Base-by-base conservation (phyloP, 2,329 filamentous ascomycete species). In the Pyrenochaeta sp. region DNA sequence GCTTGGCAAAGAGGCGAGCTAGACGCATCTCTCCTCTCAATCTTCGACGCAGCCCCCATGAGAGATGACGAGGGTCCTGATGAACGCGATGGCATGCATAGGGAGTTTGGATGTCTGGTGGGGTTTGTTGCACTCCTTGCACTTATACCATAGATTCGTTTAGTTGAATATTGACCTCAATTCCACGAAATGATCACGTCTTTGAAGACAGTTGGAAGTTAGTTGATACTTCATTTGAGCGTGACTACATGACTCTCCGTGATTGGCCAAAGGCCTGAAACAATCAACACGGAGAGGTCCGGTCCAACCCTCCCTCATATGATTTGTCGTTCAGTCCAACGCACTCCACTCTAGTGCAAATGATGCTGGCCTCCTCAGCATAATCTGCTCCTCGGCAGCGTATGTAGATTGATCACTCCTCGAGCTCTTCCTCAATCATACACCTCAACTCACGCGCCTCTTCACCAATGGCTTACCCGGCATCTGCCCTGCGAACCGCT, bases 91-190 rank as follows among this genome's bases (percentile, higher is more conserved):
- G 24, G 30, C 27, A 50, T 34, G 34, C 13, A 27, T 32, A 30
- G 36, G 34, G 51, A 37, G 48, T 43, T 19, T n/a, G 44, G 36
- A 30, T 28, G 43, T 40, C 47, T 48, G 36, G 44, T 22, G 25
- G 13, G 44, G 19, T 36, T 52, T 15, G 39, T 30, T 39, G 48
- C 48, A 27, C 37, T 46, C 25, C 9, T 40, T 40, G 8, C 34
- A 36, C 48, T 54, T 54, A 54, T 54, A 54, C 52, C 52, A 54
- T 54, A 54, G 52, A 54, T 46, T 54, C 45, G 48, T 54, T 48
- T 32, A 34, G 34, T 50, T 54, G 52, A 54, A 49, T 54, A 50
- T 39, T 19, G 13, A 39, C 5, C 13, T 39, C 36, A 6, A 19
- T 19, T 19, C 32, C 36, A 39, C 36, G 13, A 39, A 5, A 39